Evolutionary conservation across 148 eudicot genomes (phyloP).

Genomic region (Chenopodium formosanum): DNA sequence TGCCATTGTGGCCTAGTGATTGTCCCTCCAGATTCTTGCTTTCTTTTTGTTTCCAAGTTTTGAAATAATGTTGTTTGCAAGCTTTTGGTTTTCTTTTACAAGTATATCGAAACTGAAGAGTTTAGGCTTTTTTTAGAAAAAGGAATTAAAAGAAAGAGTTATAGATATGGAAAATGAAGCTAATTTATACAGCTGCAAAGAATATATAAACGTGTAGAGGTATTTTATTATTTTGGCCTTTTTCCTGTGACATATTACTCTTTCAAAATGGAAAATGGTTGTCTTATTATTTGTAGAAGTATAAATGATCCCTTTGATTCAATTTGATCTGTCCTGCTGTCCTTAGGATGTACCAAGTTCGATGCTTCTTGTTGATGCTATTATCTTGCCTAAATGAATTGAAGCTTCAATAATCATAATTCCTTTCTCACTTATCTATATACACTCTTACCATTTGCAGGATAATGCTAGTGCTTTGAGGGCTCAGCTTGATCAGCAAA

Average conservation of each 20-base stretch:
- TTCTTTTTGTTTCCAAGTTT: background rate
- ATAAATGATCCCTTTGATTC: background rate
- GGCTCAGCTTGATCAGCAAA: slow-evolving; percentile 97
- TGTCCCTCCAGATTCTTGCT: no score
- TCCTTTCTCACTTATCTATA: background rate
- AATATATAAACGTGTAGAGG: background rate
- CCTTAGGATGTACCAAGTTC: background rate
- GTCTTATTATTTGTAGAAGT: background rate
- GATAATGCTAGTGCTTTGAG: slow-evolving; percentile 85
- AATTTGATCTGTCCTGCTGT: background rate
- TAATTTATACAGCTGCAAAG: background rate
- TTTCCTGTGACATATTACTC: background rate
- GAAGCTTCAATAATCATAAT: background rate
- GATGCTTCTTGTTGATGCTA: background rate
- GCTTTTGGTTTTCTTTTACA: no score
- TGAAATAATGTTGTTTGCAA: background rate
- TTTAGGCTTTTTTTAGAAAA: background rate
- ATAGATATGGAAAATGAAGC: background rate
- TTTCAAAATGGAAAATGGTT: background rate
- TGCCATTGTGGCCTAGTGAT: no score
- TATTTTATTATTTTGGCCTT: background rate
- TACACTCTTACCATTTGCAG: slow-evolving; percentile 37
- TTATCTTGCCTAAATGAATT: background rate
- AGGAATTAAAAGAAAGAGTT: background rate
- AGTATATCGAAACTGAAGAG: background rate